Conservation (phyloP, 345 rosid species). For the Trapa incisa region DNA sequence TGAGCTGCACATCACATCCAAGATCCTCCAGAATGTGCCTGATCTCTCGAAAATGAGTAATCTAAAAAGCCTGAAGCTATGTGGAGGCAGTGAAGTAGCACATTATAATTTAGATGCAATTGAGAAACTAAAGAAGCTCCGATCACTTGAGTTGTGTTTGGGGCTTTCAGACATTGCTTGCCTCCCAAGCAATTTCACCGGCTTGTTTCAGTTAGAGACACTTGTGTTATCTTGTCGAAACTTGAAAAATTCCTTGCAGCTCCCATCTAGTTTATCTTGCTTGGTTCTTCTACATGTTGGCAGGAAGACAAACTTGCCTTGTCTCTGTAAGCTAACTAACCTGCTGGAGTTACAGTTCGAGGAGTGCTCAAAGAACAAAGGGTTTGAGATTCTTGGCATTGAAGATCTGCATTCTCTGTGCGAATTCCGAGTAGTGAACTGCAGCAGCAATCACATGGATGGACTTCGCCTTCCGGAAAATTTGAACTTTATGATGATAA, state of each 20-base stretch:
- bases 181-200: not conserved
- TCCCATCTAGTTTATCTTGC: not conserved
- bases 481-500: not conserved
- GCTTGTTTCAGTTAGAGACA: not conserved
- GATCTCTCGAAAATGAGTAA: conserved; percentile 3
- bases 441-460: not conserved
- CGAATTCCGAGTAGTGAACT: not conserved
- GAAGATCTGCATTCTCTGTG: not conserved
- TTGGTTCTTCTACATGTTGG: not conserved
- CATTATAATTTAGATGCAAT: not conserved
- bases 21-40: conserved; percentile 2
- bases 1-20: not conserved
- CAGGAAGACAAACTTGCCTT: not conserved
- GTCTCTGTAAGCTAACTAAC: not conserved
- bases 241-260: conserved; percentile 1
- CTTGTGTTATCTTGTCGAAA: not conserved
- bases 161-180: not conserved
- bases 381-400: not conserved
- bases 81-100: not conserved
- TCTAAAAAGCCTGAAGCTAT: not conserved
- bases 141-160: not conserved
- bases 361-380: not conserved
- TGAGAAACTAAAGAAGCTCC: conserved; percentile 4
- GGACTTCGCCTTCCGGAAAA: not conserved
- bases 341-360: not conserved